Evolutionary conservation across 106 monocot genomes (phyloP).

Genomic region (Dendrobium catenatum): DNA sequence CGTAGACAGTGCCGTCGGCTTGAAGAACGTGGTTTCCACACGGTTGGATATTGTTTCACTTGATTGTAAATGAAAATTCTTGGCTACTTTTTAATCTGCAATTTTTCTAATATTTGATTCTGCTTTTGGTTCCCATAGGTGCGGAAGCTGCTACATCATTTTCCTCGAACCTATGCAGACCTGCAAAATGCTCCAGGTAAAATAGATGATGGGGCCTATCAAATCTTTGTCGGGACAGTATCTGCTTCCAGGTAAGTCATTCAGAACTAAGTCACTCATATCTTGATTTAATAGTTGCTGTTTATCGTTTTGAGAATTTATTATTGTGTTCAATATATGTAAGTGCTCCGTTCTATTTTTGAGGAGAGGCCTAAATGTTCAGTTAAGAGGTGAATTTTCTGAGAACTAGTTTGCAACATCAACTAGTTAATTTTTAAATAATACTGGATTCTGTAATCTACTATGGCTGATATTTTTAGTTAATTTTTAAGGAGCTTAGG

Average conservation of each 20-base stretch:
- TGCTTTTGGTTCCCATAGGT: slow-evolving; percentile 34
- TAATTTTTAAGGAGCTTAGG: no score
- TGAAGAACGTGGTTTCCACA: slow-evolving; percentile 74
- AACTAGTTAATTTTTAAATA: not conserved
- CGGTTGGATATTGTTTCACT: slow-evolving; percentile 33
- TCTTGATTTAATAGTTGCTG: not conserved
- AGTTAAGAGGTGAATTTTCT: not conserved
- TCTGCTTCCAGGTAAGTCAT: slow-evolving; percentile 61
- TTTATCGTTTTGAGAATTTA: not conserved
- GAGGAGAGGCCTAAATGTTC: not conserved
- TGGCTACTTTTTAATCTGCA: slow-evolving; percentile 3
- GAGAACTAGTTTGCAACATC: not conserved
- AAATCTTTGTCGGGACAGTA: slow-evolving; percentile 71
- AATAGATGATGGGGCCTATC: slow-evolving; percentile 64
- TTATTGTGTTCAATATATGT: not conserved
- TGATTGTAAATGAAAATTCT: not conserved
- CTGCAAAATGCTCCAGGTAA: slow-evolving; percentile 44
- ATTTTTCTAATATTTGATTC: not conserved
- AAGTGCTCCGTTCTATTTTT: not conserved
- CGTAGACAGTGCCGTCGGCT: slow-evolving; percentile 42
- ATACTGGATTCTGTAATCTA: no score
- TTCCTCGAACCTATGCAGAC: slow-evolving; percentile 93
- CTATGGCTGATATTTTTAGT: no score
- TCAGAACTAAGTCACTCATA: not conserved
- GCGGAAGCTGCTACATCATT: slow-evolving; percentile 89